Conservation (phyloP, 176 grass and related monocot species). For the Coix lacrymajobi region DNA sequence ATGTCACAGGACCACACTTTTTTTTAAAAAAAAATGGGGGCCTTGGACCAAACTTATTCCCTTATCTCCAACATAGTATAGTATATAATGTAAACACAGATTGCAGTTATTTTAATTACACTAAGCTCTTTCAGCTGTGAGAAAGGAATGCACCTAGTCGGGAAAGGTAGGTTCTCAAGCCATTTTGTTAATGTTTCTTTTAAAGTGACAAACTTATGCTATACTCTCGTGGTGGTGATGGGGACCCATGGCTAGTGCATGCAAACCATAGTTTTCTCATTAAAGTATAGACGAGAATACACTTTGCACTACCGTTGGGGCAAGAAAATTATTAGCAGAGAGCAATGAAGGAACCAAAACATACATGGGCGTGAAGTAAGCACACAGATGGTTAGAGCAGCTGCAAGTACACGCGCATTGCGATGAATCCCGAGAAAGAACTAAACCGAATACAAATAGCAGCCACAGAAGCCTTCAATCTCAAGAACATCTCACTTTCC, state of each 20-base stretch:
- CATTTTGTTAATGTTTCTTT: slow-evolving; percentile 62
- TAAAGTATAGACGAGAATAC: slow-evolving; percentile 42
- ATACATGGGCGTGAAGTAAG: slow-evolving; percentile 36
- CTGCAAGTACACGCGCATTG: slow-evolving; percentile 38
- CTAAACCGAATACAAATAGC: slow-evolving; percentile 9
- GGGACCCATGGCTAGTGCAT: slow-evolving; percentile 55
- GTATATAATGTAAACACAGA: slow-evolving; percentile 4
- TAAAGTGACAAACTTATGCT: slow-evolving; percentile 79
- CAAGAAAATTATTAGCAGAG: slow-evolving; percentile 50
- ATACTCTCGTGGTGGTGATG: slow-evolving; percentile 60
- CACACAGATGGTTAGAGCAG: slow-evolving; percentile 24
- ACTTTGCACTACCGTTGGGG: slow-evolving; percentile 46
- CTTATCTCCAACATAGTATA: slow-evolving; percentile 60
- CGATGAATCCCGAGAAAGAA: slow-evolving; percentile 46
- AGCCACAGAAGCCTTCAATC: slow-evolving; percentile 26
- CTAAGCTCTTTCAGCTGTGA: slow-evolving; percentile 52
- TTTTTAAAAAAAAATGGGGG: background rate
- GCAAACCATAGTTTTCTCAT: slow-evolving; percentile 50
- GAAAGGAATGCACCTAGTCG: slow-evolving; percentile 55
- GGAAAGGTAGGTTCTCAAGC: slow-evolving; percentile 59
- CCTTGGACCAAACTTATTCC: slow-evolving; percentile 62
- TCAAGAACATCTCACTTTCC: slow-evolving; percentile 48
- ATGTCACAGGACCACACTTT: slow-evolving; percentile 19
- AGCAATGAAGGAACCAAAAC: slow-evolving; percentile 27
- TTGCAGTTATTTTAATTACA: slow-evolving; percentile 48